phyloP scores from a whole-genome alignment of 2,329 filamentous ascomycete genomes.

The Colletotrichum aenigma region DNA sequence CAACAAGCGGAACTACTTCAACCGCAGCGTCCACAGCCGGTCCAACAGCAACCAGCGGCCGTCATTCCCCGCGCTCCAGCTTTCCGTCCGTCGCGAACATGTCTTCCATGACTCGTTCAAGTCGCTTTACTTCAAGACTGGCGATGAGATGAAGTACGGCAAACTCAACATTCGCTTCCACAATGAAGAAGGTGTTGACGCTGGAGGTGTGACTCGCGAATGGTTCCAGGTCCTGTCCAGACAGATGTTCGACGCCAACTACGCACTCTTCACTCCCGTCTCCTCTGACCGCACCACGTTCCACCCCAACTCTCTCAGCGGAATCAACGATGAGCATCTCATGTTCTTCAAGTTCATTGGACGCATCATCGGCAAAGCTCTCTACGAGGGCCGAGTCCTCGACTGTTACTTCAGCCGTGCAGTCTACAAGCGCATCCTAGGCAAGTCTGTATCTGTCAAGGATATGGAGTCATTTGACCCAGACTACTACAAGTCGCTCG shows the following conservation, averaged over 20 bases:
- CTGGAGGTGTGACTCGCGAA: constrained; percentile 94
- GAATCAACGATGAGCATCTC: constrained; percentile 92
- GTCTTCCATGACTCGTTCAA: constrained; percentile 99
- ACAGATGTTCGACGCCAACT: constrained; percentile 99
- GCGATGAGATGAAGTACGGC: constrained; percentile 98
- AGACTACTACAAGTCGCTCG: constrained; percentile 97
- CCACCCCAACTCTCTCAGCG: constrained; percentile 94
- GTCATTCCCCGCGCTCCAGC: constrained; percentile 74
- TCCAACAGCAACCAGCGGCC: constrained; percentile 74
- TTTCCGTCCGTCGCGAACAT: constrained; percentile 89
- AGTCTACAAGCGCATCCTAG: constrained; percentile 96
- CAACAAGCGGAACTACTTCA: constrained; percentile 99
- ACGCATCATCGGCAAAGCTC: constrained; percentile 94
- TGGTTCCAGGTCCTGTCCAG: constrained; percentile 98
- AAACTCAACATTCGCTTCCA: constrained; percentile 98
- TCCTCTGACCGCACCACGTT: constrained; percentile 98
- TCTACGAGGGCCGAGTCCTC: constrained; percentile 93
- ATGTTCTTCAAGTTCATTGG: constrained; percentile 99
- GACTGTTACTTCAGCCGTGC: constrained; percentile 99
- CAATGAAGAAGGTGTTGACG: constrained; percentile 96
- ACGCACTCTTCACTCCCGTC: constrained; percentile 94
- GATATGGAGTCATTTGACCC: constrained; percentile 99
- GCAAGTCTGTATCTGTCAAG: constrained; percentile 94
- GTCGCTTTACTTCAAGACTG: constrained; percentile 95
- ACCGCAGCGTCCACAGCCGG: constrained; percentile 79